These are phyloP conservation scores for Tricholoma sp. DNA, from an alignment of 768 basidiomycete genomes.

Conservation along the genomic window DNA sequence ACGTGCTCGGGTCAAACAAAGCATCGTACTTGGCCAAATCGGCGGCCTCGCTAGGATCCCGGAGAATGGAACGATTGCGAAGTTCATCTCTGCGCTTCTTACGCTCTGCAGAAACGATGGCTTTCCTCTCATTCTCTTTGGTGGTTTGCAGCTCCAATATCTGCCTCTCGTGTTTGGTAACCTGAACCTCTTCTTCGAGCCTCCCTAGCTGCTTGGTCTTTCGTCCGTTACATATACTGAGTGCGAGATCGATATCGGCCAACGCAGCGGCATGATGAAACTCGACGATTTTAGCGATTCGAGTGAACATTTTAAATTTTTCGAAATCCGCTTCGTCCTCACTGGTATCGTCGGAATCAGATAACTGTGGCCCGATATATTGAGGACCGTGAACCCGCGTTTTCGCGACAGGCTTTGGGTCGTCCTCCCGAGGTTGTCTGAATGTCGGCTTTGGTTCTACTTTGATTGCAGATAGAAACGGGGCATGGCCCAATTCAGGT, in stretches of 20 bases:
- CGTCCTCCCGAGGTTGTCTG: conserved; percentile 17
- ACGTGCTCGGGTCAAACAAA: conserved; percentile 7
- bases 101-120: conserved; percentile 34
- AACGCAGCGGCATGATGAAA: conserved; percentile 44
- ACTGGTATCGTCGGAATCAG: conserved; percentile 25
- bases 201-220: conserved; percentile 26
- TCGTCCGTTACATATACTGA: conserved; percentile 32
- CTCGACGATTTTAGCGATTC: conserved; percentile 43
- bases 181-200: conserved; percentile 25
- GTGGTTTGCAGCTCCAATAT: conserved; percentile 35
- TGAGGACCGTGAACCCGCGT: conserved; percentile 21
- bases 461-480: conserved; percentile 1
- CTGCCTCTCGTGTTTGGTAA: conserved; percentile 33
- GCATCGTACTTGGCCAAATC: conserved; percentile 4
- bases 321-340: conserved; percentile 36
- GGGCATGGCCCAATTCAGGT: conserved; percentile 4
- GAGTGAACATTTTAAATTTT: conserved; percentile 39
- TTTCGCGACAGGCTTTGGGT: conserved; percentile 12
- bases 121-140: conserved; percentile 48
- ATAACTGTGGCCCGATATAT: conserved; percentile 31
- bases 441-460: background rate
- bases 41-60: conserved; percentile 8
- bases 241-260: conserved; percentile 36
- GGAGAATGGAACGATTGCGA: conserved; percentile 12
- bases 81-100: conserved; percentile 29